Percentiles rank a stretch among this genome's conserved stretches.
Conservation (phyloP, 148 eudicot species). For the Fagopyrum esculentum region DNA sequence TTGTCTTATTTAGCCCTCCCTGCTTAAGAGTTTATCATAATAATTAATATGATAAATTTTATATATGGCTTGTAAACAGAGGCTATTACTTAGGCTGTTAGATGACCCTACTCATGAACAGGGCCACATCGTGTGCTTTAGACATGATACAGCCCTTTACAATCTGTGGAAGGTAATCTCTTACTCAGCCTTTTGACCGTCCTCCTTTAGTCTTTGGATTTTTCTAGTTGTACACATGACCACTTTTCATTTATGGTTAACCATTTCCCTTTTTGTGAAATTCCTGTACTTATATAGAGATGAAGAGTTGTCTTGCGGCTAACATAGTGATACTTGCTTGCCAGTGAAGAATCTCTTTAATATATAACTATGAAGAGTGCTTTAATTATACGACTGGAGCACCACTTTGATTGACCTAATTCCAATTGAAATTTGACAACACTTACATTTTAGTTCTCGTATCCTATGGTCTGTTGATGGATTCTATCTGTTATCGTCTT, state of each 20-base stretch:
- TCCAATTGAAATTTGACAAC: background rate
- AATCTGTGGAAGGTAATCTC: slow-evolving; percentile 53
- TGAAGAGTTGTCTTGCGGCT: too few relatives aligned
- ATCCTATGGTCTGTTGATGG: background rate
- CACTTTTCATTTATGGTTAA: background rate
- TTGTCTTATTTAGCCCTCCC: background rate
- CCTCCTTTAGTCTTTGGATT: background rate
- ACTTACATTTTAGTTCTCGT: background rate
- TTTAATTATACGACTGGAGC: background rate
- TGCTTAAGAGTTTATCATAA: background rate
- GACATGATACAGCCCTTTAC: slow-evolving; percentile 22
- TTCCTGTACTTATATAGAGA: too few relatives aligned
- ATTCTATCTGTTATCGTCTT: background rate
- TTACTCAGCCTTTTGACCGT: background rate
- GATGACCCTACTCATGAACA: slow-evolving; percentile 25
- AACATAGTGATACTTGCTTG: too few relatives aligned
- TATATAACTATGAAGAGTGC: background rate
- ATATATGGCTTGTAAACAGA: slow-evolving; percentile 37
- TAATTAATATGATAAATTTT: background rate
- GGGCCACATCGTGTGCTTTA: slow-evolving; percentile 21
- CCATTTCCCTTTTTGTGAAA: too few relatives aligned
- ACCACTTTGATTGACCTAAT: background rate
- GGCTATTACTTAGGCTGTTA: slow-evolving; percentile 47
- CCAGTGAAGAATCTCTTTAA: too few relatives aligned
- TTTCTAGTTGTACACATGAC: too few relatives aligned